Base-by-base conservation (phyloP, 495 filamentous ascomycete genomes). In the Penicillium canariense region DNA sequence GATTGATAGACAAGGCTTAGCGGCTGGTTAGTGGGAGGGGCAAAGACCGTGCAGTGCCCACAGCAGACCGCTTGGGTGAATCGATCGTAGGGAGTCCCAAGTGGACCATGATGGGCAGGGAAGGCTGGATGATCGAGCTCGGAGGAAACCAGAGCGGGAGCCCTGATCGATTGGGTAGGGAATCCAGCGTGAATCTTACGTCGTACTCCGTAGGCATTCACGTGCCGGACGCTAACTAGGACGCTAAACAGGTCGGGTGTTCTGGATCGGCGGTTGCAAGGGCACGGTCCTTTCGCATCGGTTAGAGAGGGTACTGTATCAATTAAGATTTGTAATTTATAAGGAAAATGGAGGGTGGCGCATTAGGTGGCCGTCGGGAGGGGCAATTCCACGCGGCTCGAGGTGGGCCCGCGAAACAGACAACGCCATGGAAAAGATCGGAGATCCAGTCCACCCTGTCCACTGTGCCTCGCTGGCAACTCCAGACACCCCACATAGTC, bases 101-200 rank as follows among this genome's bases (percentile, higher is more conserved):
- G 52, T 48, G 52, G 44, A 20, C 52, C 44, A 44, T 36, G 20
- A 46, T 27, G 31, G 22, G 6, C 8, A 47, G 18, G 7, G 35
- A 27, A 35, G 7, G n/a, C 14, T 22, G 23, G 32, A 26, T 27
- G 31, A 12, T 39, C 42, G 22, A 38, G 51, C n/a, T 14, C 12
- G 8, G n/a, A 35, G 28, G 5, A 30, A 20, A n/a, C n/a, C 5
- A 23, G 26, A 30, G 15, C 38, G 34, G 14, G n/a, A 17, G 14
- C 3, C 12, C 9, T 17, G 23, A 20, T 27, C 1, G 9, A 23
- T 43, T 3, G 18, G 7, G 17, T 14, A n/a, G n/a, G n/a, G n/a
- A n/a, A n/a, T n/a, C n/a, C n/a, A n/a, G n/a, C n/a, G n/a, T n/a
- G n/a, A n/a, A n/a, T n/a, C n/a, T n/a, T n/a, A n/a, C n/a, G n/a